Percentiles rank a stretch among this genome's conserved stretches.
Conservation (phyloP, 2,329 filamentous ascomycete genomes). For the Aaosphaeria arxii region DNA sequence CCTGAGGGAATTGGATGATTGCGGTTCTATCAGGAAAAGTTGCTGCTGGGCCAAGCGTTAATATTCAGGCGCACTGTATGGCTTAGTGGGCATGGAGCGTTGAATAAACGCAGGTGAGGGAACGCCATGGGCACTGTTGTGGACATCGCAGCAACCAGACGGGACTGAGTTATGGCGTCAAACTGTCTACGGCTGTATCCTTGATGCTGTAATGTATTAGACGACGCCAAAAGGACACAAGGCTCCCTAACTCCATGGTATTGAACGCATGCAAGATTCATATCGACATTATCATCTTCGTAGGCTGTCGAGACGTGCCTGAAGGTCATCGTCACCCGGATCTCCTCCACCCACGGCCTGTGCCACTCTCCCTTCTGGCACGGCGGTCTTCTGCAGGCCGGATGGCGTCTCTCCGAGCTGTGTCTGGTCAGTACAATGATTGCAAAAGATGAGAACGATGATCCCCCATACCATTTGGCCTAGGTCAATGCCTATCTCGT, state of each 20-base stretch:
- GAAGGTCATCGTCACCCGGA: constrained; percentile 78
- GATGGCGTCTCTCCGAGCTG: constrained; percentile 91
- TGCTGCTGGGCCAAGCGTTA: too few species aligned
- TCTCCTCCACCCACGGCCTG: constrained; percentile 77
- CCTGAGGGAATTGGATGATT: too few species aligned
- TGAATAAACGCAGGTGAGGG: too few species aligned
- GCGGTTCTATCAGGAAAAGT: too few species aligned
- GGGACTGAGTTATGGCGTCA: too few species aligned
- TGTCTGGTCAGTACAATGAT: constrained; percentile 9
- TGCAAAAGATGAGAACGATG: background rate
- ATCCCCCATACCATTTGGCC: constrained; percentile 72
- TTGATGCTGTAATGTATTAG: too few species aligned
- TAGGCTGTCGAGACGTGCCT: constrained; percentile 88
- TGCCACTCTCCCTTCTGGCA: constrained; percentile 74
- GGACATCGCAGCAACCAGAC: too few species aligned
- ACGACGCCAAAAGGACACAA: too few species aligned
- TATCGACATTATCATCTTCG: constrained; percentile 48
- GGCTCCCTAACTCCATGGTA: background rate
- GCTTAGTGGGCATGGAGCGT: too few species aligned
- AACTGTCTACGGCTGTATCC: too few species aligned
- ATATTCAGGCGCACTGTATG: too few species aligned
- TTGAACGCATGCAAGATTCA: constrained; percentile 1
- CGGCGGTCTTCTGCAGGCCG: constrained; percentile 71
- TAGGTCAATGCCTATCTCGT: constrained; percentile 94
- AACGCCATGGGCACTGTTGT: too few species aligned